Percentiles rank a stretch among this genome's conserved stretches.
These are phyloP conservation scores for Carex cristatella DNA, from an alignment of 176 grass and related monocot genomes.

Conservation along the genomic window DNA sequence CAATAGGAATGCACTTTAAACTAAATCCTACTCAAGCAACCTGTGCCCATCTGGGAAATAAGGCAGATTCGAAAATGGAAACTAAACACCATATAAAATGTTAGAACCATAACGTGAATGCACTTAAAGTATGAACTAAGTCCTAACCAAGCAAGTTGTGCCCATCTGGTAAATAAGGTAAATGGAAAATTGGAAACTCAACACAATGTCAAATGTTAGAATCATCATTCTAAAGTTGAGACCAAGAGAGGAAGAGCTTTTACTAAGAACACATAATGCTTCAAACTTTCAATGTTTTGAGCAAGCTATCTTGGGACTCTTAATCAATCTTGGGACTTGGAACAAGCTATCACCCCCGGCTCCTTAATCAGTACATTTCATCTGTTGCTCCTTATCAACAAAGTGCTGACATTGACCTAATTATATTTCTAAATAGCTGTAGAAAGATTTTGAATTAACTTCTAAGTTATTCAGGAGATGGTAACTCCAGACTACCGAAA, in stretches of 20 bases:
- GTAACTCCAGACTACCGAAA: neutral
- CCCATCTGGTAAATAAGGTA: neutral
- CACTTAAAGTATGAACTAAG: neutral
- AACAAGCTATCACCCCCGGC: neutral
- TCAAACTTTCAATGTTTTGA: neutral
- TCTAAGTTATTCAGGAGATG: neutral
- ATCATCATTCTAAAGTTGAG: neutral
- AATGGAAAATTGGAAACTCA: neutral
- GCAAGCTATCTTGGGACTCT: neutral
- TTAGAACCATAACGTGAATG: neutral
- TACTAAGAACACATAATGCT: neutral
- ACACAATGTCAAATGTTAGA: neutral
- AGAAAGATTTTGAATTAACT: neutral
- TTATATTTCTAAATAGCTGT: neutral
- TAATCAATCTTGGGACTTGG: neutral
- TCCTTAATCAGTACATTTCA: neutral
- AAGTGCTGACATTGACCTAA: neutral
- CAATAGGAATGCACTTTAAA: neutral
- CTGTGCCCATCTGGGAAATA: neutral
- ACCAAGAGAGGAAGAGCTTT: neutral
- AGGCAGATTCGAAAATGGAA: neutral
- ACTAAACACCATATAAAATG: neutral
- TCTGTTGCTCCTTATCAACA: neutral
- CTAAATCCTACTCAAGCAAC: neutral
- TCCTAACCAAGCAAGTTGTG: neutral